These are phyloP conservation scores for Brassica hybrid DNA, from an alignment of 441 rosid species.

Conservation along the genomic window DNA sequence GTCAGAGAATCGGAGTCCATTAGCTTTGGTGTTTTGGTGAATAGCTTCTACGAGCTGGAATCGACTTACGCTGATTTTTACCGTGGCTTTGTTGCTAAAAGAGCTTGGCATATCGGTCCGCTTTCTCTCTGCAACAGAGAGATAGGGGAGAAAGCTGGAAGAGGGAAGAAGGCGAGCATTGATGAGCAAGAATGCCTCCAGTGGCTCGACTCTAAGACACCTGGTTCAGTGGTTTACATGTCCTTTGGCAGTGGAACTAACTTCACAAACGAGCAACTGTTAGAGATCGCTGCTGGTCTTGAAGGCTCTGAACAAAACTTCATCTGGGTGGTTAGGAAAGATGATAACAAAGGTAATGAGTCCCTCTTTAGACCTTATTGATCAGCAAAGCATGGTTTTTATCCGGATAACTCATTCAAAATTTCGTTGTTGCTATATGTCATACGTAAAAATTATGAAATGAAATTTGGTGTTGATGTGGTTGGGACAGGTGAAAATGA, in stretches of 20 bases:
- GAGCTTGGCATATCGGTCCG: constrained; percentile 69
- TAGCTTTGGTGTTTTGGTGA: constrained; percentile 62
- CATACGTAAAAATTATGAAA: neutral
- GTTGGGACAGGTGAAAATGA: constrained; percentile 39
- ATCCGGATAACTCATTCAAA: neutral
- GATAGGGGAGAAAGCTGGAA: constrained; percentile 35
- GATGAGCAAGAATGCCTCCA: constrained; percentile 46
- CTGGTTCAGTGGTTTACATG: constrained; percentile 50
- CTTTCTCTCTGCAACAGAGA: constrained; percentile 46
- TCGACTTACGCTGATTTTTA: constrained; percentile 55
- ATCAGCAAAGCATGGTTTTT: neutral
- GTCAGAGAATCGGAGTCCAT: constrained; percentile 32
- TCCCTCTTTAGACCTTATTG: neutral
- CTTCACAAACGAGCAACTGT: constrained; percentile 42
- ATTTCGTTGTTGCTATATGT: neutral
- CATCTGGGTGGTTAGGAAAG: constrained; percentile 36
- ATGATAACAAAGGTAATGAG: constrained; percentile 31
- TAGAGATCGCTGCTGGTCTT: constrained; percentile 54
- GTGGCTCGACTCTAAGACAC: constrained; percentile 52
- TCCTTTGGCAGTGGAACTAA: constrained; percentile 54
- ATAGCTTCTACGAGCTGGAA: constrained; percentile 75
- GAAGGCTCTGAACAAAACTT: constrained; percentile 52
- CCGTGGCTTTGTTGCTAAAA: constrained; percentile 50
- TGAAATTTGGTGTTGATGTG: neutral
- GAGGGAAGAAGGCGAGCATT: constrained; percentile 42